A percentile compares a stretch with the other conserved stretches of the same genome.
These are phyloP conservation scores for Phytophthora fragariae DNA, from an alignment of 352 stramenopile genomes.

Conservation along the genomic window DNA sequence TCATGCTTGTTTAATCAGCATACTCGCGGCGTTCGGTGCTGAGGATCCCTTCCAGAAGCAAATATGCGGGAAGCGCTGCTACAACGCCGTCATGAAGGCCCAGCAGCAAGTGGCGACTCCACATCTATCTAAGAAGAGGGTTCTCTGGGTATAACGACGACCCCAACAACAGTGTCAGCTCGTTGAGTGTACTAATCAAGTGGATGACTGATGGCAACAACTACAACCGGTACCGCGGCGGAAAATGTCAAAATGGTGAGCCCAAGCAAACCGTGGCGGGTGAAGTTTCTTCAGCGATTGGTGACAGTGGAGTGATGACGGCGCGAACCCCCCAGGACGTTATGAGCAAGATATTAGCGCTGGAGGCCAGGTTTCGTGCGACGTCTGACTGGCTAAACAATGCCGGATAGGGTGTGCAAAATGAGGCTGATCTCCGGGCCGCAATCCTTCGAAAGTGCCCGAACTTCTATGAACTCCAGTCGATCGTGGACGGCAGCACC, in stretches of 20 bases:
- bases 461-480: too few species aligned
- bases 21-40: constrained; percentile 7
- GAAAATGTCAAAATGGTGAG: background rate
- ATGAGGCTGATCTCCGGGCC: too few species aligned
- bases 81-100: constrained; percentile 9
- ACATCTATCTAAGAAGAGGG: background rate
- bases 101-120: background rate
- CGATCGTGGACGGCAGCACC: too few species aligned
- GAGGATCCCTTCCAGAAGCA: background rate
- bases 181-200: constrained; percentile 6
- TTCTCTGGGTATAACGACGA: constrained; percentile 8
- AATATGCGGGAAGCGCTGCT: constrained; percentile 10
- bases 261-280: constrained; percentile 1
- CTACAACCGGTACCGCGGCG: constrained; percentile 3
- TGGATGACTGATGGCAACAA: constrained; percentile 10
- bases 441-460: too few species aligned
- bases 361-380: constrained; percentile 5
- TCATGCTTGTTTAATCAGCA: constrained; percentile 5
- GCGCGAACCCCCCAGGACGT: constrained; percentile 1
- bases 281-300: background rate
- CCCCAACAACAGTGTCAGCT: constrained; percentile 3
- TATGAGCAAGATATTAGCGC: constrained; percentile 6
- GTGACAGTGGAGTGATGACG: background rate
- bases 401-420: too few species aligned
- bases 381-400: constrained; percentile 2